Base-by-base conservation (phyloP, 169 alveolate genomes). In the Plasmodium berghei region DNA sequence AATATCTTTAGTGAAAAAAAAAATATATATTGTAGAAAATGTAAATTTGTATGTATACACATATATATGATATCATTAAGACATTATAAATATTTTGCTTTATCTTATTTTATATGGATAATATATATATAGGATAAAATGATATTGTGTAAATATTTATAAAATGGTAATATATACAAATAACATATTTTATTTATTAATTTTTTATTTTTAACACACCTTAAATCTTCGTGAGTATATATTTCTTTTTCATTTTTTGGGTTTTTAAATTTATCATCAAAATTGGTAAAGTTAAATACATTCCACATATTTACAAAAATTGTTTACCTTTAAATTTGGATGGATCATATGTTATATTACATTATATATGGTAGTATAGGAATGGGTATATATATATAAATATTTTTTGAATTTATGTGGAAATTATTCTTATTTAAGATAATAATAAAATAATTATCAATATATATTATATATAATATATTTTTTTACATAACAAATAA, bases 181-280 rank as follows among this genome's bases (percentile, higher is more conserved):
- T 52, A 12, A 4, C 1, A 34, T 34, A 0, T 0, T 52, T 52
- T 55, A 55, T 14, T 28, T 20, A 28, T 14, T 46, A 28, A 16
- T 55, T 20, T 56, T 6, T 18, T 16, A 40, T 9, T 28, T 45
- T 61, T 40, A 42, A 49, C 64, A 49, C 64, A 75, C 88, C 88
- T 75, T 58, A 75, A 63, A 22, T 75, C 88, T 69, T 75, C 88
- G 46, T 75, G 88, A 40, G 88, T 75, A n/a, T 61, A 75, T 24
- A 63, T 67, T 55, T 75, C 88, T 45, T 75, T 75, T 69, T 75
- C 88, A 75, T 75, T 75, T 75, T 75, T 75, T 42, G 10, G 6
- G 58, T 75, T 75, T 67, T 75, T 75, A 45, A 63, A 54, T 56
- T 63, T 75, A 55, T 75, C 88, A 69, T 75, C 88, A n/a, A 75